Conservation (phyloP, 768 basidiomycete species). For the Lyophyllum shimeji region DNA sequence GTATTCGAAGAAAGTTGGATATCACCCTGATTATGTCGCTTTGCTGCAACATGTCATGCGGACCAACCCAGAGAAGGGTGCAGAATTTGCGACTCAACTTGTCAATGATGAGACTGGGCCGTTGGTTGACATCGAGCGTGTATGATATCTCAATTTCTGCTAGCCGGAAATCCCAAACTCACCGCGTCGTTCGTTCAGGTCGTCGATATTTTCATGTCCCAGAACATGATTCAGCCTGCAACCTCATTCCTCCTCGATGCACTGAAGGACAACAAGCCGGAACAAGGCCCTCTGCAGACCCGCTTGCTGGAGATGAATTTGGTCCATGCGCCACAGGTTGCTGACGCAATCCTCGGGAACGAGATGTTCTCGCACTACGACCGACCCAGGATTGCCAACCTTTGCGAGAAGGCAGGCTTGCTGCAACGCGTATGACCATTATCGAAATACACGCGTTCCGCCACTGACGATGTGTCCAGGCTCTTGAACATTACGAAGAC, state of each 20-base stretch:
- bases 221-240: conserved; percentile 99
- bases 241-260: conserved; percentile 98
- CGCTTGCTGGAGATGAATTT: conserved; percentile 98
- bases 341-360: conserved; percentile 97
- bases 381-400: conserved; percentile 92
- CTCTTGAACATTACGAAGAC: conserved; percentile 97
- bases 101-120: conserved; percentile 93
- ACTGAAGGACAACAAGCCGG: conserved; percentile 96
- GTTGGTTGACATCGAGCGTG: conserved; percentile 90
- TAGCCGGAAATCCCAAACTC: conserved; percentile 1
- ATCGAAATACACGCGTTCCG: neutral
- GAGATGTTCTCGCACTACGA: conserved; percentile 99
- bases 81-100: conserved; percentile 94
- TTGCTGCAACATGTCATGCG: conserved; percentile 96
- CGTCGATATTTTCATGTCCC: conserved; percentile 99
- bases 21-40: conserved; percentile 88
- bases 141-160: conserved; percentile 30
- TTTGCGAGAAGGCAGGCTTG: conserved; percentile 97
- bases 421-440: conserved; percentile 73
- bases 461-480: conserved; percentile 44
- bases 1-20: conserved; percentile 96
- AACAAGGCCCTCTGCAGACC: conserved; percentile 95
- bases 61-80: conserved; percentile 94
- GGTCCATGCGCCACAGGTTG: conserved; percentile 95
- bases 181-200: conserved; percentile 44